Evolutionary conservation across 2,329 filamentous ascomycete species (phyloP).

Genomic region (Thielaviopsis ethacetica): DNA sequence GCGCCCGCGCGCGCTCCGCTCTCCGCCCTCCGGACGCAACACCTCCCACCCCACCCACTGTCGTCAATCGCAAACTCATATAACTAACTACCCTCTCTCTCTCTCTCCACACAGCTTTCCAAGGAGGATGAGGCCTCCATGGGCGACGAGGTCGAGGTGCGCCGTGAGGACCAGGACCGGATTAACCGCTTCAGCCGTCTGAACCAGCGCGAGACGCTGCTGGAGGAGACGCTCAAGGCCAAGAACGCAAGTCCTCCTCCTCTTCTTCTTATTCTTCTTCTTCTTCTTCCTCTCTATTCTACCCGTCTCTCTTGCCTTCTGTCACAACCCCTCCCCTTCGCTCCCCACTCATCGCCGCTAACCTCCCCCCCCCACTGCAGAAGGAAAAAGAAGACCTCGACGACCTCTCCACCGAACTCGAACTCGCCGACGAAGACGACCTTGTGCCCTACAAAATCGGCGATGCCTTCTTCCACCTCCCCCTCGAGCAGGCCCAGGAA

Average conservation of each 20-base stretch:
- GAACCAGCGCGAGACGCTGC: constrained; percentile 64
- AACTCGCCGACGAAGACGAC: constrained; percentile 90
- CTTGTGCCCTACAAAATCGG: constrained; percentile 94
- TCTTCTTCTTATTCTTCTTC: too few relatives aligned
- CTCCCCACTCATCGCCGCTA: background rate
- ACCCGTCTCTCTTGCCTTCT: too few relatives aligned
- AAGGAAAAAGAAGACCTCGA: constrained; percentile 98
- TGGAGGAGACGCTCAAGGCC: constrained; percentile 65
- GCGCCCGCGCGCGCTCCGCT: background rate
- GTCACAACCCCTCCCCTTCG: background rate
- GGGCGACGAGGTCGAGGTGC: constrained; percentile 77
- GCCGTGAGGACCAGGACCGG: constrained; percentile 93
- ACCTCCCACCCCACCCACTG: too few relatives aligned
- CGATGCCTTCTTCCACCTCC: constrained; percentile 82
- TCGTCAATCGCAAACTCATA: background rate
- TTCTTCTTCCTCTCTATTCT: background rate
- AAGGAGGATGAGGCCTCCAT: constrained; percentile 76
- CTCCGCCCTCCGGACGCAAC: too few relatives aligned
- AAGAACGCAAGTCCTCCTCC: constrained; percentile 53
- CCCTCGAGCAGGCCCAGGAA: constrained; percentile 70
- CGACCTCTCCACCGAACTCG: constrained; percentile 77
- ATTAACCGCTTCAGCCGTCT: constrained; percentile 96
- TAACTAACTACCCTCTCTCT: background rate
- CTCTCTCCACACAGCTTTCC: constrained; percentile 47
- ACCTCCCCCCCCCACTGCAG: constrained; percentile 33